phyloP scores from a whole-genome alignment of 139 green algal species.

The Monoraphidium neglectum region DNA sequence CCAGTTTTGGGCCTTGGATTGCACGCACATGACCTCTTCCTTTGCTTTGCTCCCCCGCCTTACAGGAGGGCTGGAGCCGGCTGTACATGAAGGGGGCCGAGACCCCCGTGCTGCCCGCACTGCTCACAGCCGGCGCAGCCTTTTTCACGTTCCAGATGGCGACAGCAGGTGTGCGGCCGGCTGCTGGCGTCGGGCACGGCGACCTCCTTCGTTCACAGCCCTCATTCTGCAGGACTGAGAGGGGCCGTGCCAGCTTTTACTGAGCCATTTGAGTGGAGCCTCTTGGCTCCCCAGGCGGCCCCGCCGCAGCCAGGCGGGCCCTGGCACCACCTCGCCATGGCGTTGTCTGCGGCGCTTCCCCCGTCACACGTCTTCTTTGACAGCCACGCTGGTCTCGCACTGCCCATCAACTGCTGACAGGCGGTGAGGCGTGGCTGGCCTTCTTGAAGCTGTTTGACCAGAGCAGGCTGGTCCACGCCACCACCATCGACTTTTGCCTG shows the following conservation, averaged over 20 bases:
- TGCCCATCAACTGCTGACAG: no score
- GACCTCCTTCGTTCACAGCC: background rate
- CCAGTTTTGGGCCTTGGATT: no score
- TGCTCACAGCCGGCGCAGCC: constrained; percentile 44
- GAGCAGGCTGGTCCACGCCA: constrained; percentile 79
- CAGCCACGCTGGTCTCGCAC: no score
- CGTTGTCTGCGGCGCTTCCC: no score
- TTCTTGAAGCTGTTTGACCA: constrained; percentile 79
- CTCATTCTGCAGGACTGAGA: background rate
- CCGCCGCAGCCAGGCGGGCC: no score
- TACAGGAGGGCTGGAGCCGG: constrained; percentile 43
- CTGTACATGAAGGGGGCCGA: constrained; percentile 58
- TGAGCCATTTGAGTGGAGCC: no score
- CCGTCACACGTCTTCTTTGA: no score
- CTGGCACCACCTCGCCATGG: no score
- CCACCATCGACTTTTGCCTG: constrained; percentile 76
- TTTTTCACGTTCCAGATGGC: constrained; percentile 29
- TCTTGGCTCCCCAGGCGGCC: no score
- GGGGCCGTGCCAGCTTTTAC: no score
- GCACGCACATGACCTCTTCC: no score
- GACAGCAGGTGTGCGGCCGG: constrained; percentile 24
- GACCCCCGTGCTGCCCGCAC: constrained; percentile 41
- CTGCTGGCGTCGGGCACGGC: no score
- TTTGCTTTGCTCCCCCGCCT: background rate
- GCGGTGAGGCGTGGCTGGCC: constrained; percentile 45